Evolutionary conservation across 2,329 filamentous ascomycete genomes (phyloP).

Genomic region (Xylaria sp.): DNA sequence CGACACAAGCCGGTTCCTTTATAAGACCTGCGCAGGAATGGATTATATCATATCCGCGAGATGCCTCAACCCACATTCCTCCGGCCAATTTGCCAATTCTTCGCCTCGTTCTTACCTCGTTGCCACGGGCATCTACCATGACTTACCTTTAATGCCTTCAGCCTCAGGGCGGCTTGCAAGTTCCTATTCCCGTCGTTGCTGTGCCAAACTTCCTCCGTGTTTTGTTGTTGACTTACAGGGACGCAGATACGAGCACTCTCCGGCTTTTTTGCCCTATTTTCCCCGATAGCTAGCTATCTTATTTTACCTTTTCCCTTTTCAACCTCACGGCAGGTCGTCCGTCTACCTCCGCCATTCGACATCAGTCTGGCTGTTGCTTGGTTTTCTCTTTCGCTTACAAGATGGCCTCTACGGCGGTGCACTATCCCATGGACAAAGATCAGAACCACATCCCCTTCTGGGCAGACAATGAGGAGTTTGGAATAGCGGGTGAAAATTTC

Average conservation of each 20-base stretch:
- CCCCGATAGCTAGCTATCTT: conserved; percentile 16
- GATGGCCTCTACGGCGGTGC: conserved; percentile 31
- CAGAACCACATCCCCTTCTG: conserved; percentile 27
- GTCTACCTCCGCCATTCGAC: conserved; percentile 11
- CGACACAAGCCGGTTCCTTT: conserved; percentile 17
- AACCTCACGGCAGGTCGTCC: conserved; percentile 12
- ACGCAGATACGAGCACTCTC: conserved; percentile 24
- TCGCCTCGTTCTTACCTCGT: conserved; percentile 16
- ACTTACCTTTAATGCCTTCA: conserved; percentile 24
- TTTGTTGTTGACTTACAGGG: conserved; percentile 32
- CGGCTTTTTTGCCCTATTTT: conserved; percentile 17
- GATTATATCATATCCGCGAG: conserved; percentile 23
- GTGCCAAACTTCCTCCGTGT: conserved; percentile 28
- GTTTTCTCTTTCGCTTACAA: conserved; percentile 16
- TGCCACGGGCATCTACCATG: conserved; percentile 26
- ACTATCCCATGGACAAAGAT: conserved; percentile 32
- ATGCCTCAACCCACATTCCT: conserved; percentile 31
- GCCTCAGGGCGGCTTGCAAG: conserved; percentile 28
- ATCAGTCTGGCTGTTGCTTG: conserved; percentile 17
- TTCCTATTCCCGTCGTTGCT: conserved; percentile 30
- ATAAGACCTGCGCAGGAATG: conserved; percentile 31
- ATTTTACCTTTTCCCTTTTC: conserved; percentile 12
- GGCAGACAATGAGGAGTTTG: conserved; percentile 29
- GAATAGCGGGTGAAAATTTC: conserved; percentile 28
- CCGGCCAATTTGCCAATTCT: conserved; percentile 19